Percentiles rank a stretch among this genome's conserved stretches.
phyloP scores from a whole-genome alignment of 1,139 yeast species.

The Blastobotrys capitulatus region DNA sequence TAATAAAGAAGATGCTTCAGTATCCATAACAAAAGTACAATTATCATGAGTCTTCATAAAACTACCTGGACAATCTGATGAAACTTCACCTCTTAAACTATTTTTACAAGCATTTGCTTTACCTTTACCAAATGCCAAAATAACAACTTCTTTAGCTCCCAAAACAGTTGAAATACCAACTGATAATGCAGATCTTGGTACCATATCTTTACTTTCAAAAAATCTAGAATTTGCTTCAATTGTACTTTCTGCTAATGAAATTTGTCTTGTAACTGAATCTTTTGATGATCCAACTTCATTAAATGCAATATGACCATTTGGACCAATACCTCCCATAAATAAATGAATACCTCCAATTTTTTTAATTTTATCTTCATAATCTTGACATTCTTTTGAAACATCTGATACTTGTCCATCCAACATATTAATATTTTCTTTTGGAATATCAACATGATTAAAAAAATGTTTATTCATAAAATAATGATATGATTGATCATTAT shows the following conservation, averaged over 20 bases:
- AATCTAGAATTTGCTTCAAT: constrained; percentile 54
- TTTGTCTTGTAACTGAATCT: constrained; percentile 45
- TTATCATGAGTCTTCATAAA: constrained; percentile 24
- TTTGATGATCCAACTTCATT: constrained; percentile 55
- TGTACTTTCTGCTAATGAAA: constrained; percentile 47
- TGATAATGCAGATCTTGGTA: constrained; percentile 50
- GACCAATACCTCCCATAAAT: constrained; percentile 59
- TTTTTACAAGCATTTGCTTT: constrained; percentile 27
- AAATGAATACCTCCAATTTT: constrained; percentile 49
- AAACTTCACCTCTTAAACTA: constrained; percentile 23
- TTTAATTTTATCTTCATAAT: constrained; percentile 48
- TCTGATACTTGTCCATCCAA: constrained; percentile 49
- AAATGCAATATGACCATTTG: constrained; percentile 62
- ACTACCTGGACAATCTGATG: constrained; percentile 28
- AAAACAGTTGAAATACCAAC: constrained; percentile 61
- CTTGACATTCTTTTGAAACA: constrained; percentile 43
- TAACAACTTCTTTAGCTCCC: constrained; percentile 50
- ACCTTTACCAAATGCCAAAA: constrained; percentile 28
- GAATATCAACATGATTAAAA: constrained; percentile 55
- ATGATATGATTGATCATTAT: constrained; percentile 51
- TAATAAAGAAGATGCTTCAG: constrained; percentile 19
- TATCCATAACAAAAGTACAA: constrained; percentile 24
- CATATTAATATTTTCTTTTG: constrained; percentile 50
- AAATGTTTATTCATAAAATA: constrained; percentile 57
- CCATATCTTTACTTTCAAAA: constrained; percentile 43